A percentile compares a stretch with the other conserved stretches of the same genome.
Evolutionary conservation across 2,329 filamentous ascomycete genomes (phyloP).

Genomic region (Colletotrichum nymphaeae): DNA sequence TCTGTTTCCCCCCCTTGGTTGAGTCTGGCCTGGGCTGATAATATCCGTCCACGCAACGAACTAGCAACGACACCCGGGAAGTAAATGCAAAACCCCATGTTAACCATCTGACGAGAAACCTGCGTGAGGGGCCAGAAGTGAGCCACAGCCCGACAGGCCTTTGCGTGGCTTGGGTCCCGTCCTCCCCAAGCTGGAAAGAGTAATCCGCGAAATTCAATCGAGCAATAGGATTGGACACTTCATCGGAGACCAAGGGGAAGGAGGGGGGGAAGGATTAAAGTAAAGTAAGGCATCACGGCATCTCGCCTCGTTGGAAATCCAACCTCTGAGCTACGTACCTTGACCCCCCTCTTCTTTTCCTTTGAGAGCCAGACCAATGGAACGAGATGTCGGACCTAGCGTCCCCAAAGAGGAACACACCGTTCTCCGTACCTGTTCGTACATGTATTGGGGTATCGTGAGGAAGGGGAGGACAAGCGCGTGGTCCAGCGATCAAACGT

Average conservation of each 20-base stretch:
- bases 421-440: neutral
- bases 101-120: neutral
- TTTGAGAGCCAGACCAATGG: conserved; percentile 14
- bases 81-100: neutral
- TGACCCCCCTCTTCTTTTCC: neutral
- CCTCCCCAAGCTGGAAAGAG: neutral
- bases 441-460: neutral
- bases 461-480: neutral
- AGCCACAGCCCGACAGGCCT: neutral
- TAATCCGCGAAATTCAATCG: too few species aligned
- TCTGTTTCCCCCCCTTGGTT: neutral
- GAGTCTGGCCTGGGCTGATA: neutral
- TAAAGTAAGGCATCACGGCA: neutral
- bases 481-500: conserved; percentile 11
- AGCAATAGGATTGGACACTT: conserved; percentile 4
- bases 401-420: conserved; percentile 17
- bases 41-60: neutral
- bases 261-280: neutral
- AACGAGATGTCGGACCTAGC: conserved; percentile 17
- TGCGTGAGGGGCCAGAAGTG: neutral
- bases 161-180: neutral
- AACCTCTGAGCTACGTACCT: neutral
- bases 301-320: conserved; percentile 7
- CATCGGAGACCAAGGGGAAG: neutral
- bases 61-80: neutral